These are phyloP conservation scores for Laguncularia racemosa DNA, from an alignment of 345 rosid genomes.

Conservation along the genomic window DNA sequence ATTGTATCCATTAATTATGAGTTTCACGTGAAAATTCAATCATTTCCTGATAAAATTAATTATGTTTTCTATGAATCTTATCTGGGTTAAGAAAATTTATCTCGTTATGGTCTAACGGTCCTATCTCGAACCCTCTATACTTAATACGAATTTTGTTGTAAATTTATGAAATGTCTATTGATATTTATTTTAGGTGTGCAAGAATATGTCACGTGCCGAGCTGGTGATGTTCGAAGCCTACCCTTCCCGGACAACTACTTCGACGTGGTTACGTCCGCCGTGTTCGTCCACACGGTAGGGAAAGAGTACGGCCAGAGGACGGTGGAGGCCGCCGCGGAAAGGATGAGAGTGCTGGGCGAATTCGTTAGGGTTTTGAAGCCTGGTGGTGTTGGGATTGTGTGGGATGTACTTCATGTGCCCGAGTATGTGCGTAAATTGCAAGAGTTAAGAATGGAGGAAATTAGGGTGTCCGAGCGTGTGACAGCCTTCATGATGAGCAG, in stretches of 20 bases:
- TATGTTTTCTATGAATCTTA: too few species aligned
- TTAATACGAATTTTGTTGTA: too few species aligned
- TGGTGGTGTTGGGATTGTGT: slow-evolving; percentile 64
- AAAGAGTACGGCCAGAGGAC: slow-evolving; percentile 83
- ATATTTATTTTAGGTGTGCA: slow-evolving; percentile 49
- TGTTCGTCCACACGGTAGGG: slow-evolving; percentile 86
- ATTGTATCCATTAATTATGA: too few species aligned
- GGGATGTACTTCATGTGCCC: slow-evolving; percentile 88
- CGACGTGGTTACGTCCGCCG: slow-evolving; percentile 92
- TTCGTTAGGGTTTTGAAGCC: slow-evolving; percentile 89
- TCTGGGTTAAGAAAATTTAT: too few species aligned
- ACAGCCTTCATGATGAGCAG: slow-evolving; percentile 96
- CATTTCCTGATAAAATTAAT: too few species aligned
- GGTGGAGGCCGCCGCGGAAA: slow-evolving; percentile 95
- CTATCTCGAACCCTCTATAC: too few species aligned
- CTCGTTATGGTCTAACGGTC: too few species aligned
- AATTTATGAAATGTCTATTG: too few species aligned
- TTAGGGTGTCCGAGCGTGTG: slow-evolving; percentile 72
- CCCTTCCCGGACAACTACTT: slow-evolving; percentile 88
- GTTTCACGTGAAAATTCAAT: too few species aligned
- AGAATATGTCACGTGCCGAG: slow-evolving; percentile 91
- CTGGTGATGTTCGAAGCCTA: slow-evolving; percentile 81
- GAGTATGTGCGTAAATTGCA: slow-evolving; percentile 77
- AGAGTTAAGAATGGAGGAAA: slow-evolving; percentile 88
- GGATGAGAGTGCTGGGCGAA: slow-evolving; percentile 79